Base-by-base conservation (phyloP, 139 green algal species). In the Chlamydomonas schloesseri region DNA sequence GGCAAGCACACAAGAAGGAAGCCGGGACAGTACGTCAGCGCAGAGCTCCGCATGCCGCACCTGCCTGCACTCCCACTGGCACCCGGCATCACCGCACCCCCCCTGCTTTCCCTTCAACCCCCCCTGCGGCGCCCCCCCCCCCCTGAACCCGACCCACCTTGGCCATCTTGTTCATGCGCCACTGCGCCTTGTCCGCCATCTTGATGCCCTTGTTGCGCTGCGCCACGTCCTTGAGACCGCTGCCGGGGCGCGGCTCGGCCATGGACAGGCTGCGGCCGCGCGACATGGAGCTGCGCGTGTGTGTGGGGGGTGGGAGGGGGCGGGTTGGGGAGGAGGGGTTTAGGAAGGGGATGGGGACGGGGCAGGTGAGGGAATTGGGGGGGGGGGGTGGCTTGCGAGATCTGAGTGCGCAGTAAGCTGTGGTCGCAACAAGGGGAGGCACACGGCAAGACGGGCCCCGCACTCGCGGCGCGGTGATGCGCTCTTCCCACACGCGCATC, bases 151-250 rank as follows among this genome's bases (percentile, higher is more conserved):
- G 42, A 5, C 42, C 6, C 69, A 87, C 90, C 87, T 84, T 91
- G 47, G 93, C 95, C 74, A 91, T 85, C 93, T 96, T 96, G 89
- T 97, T 97, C 60, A 87, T 88, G 47, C 71, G 89, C 53, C 88
- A 82, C 90, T 98, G 95, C 69, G 92, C 91, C 87, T 94, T 95
- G 92, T 99, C 96, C 42, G 86, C 88, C 91, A 99, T 93, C 93
- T 98, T 98, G 68, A 98, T 82, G 11, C 91, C 95, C 87, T 97
- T 97, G 92, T 98, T 98, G 65, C 89, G 93, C 94, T 97, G 93
- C 14, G 74, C 82, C 8, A 82, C 84, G 83, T 99, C 96, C 91
- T 93, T 96, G 47, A 99, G 81, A n/a, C 97, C 97, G 53, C 62
- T 87, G 31, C 89, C 89, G 6, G 86, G 36, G 14, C 37, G 33